A percentile compares a stretch with the other conserved stretches of the same genome.
Conservation (phyloP, 768 basidiomycete genomes). For the Calocybe gangraenosa region DNA sequence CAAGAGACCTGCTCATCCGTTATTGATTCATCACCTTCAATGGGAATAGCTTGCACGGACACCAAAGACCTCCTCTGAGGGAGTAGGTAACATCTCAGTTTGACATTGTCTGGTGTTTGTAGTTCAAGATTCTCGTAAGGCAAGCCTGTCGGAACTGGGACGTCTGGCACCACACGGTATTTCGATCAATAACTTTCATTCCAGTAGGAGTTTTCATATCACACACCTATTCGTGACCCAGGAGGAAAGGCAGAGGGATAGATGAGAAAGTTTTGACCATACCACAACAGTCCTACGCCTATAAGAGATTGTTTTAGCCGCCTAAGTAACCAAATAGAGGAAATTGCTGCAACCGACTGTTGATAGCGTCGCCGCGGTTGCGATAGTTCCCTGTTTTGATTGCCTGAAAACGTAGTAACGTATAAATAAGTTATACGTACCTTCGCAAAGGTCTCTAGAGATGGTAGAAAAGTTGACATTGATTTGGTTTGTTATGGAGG, state of each 20-base stretch:
- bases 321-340: not conserved
- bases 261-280: slow-evolving; percentile 85
- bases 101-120: slow-evolving; percentile 66
- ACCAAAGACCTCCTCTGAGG: slow-evolving; percentile 51
- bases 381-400: slow-evolving; percentile 41
- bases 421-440: slow-evolving; percentile 18
- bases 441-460: slow-evolving; percentile 45
- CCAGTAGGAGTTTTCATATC: slow-evolving; percentile 5
- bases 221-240: slow-evolving; percentile 71
- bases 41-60: slow-evolving; percentile 26
- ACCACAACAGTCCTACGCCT: slow-evolving; percentile 77
- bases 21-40: slow-evolving; percentile 33
- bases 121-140: slow-evolving; percentile 75
- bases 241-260: slow-evolving; percentile 81
- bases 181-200: slow-evolving; percentile 3
- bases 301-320: slow-evolving; percentile 7
- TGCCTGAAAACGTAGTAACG: not conserved
- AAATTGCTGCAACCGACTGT: slow-evolving; percentile 40
- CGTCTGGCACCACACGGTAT: slow-evolving; percentile 40
- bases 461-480: slow-evolving; percentile 26
- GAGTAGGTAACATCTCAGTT: slow-evolving; percentile 75
- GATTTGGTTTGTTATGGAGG: too few relatives aligned
- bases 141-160: slow-evolving; percentile 64
- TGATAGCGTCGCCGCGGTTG: slow-evolving; percentile 53
- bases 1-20: slow-evolving; percentile 58